Conservation (phyloP, 2,329 filamentous ascomycete genomes). For the Calonectria naviculata region DNA sequence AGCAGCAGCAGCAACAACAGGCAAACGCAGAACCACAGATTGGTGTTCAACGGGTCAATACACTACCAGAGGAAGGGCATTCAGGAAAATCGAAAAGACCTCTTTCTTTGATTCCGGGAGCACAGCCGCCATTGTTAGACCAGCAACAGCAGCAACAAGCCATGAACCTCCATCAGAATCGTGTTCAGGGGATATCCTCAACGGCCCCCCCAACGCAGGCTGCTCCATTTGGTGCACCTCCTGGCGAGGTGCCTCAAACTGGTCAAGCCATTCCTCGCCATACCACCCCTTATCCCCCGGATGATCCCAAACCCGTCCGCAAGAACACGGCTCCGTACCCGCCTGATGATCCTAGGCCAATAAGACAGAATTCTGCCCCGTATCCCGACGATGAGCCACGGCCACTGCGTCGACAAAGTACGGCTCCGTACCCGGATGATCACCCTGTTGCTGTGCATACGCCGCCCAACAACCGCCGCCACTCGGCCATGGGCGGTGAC, state of each 20-base stretch:
- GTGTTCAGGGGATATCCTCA: constrained; percentile 24
- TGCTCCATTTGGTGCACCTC: constrained; percentile 28
- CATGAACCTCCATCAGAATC: constrained; percentile 24
- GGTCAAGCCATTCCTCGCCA: constrained; percentile 5
- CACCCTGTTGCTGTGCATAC: constrained; percentile 8
- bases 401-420: constrained; percentile 1
- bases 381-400: constrained; percentile 25
- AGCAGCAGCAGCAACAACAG: constrained; percentile 24
- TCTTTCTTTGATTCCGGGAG: constrained; percentile 20
- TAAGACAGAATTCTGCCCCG: background rate
- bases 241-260: background rate
- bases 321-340: constrained; percentile 11
- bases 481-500: constrained; percentile 38
- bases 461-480: constrained; percentile 30
- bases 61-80: constrained; percentile 30
- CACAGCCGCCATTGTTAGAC: constrained; percentile 3
- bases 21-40: constrained; percentile 30
- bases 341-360: constrained; percentile 4
- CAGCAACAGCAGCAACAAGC: constrained; percentile 15
- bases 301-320: background rate
- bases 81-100: constrained; percentile 27
- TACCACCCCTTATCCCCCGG: constrained; percentile 6
- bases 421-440: constrained; percentile 28
- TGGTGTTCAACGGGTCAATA: constrained; percentile 35
- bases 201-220: constrained; percentile 33